Conservation (phyloP, 768 basidiomycete species). For the Russula sp. region DNA sequence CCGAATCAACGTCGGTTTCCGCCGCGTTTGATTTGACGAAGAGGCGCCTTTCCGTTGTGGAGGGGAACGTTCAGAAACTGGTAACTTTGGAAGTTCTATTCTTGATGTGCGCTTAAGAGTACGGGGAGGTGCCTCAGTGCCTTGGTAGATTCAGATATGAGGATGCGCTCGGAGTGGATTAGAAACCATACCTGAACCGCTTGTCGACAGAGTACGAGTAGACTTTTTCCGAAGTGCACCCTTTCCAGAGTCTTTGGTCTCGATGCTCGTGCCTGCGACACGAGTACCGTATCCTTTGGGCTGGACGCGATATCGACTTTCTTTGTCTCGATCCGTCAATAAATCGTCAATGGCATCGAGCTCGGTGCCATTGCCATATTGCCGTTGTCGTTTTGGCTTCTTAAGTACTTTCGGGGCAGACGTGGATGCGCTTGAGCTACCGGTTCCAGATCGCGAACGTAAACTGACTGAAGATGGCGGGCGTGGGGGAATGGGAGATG, state of each 20-base stretch:
- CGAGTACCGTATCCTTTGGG: constrained; percentile 68
- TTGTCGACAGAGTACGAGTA: constrained; percentile 46
- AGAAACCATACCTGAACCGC: constrained; percentile 36
- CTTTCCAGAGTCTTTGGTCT: constrained; percentile 46
- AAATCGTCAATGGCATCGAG: constrained; percentile 87
- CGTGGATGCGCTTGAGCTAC: constrained; percentile 44
- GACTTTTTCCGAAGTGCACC: constrained; percentile 58
- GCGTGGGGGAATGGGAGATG: constrained; percentile 55
- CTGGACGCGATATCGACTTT: constrained; percentile 69
- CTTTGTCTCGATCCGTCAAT: constrained; percentile 79
- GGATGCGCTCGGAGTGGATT: constrained; percentile 33
- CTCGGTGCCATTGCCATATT: constrained; percentile 87
- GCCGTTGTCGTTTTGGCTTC: constrained; percentile 70
- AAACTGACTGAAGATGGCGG: constrained; percentile 57
- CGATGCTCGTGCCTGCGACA: constrained; percentile 50
- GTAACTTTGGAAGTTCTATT: constrained; percentile 49
- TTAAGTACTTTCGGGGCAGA: constrained; percentile 64
- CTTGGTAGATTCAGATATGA: constrained; percentile 28
- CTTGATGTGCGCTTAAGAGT: constrained; percentile 54
- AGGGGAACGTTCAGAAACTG: constrained; percentile 32
- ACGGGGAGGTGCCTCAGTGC: constrained; percentile 22
- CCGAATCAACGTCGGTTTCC: constrained; percentile 86
- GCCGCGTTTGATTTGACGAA: constrained; percentile 48
- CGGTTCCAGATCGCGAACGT: constrained; percentile 36
- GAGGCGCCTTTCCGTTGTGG: constrained; percentile 56